These are phyloP conservation scores for Hysterangium stoloniferum DNA, from an alignment of 768 basidiomycete genomes.

Conservation along the genomic window DNA sequence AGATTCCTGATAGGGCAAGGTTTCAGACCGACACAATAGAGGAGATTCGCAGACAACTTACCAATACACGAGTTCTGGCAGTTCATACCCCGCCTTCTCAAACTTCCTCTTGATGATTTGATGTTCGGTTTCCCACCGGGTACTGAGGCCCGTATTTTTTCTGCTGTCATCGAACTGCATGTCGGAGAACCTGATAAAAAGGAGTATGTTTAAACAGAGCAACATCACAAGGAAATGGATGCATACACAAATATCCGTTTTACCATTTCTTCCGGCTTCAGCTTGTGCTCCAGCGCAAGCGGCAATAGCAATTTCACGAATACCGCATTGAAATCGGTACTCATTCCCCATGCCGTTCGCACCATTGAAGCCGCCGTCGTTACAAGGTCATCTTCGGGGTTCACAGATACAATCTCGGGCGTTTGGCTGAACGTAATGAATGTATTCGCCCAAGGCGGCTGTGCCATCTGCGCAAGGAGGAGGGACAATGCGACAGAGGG, in stretches of 20 bases:
- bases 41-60: conserved; percentile 29
- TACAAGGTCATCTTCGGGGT: conserved; percentile 31
- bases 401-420: conserved; percentile 45
- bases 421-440: conserved; percentile 61
- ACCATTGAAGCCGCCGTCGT: conserved; percentile 33
- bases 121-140: conserved; percentile 55
- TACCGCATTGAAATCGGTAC: conserved; percentile 55
- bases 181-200: conserved; percentile 42
- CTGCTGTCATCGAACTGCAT: conserved; percentile 63
- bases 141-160: background rate
- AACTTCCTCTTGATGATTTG: conserved; percentile 49
- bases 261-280: conserved; percentile 67
- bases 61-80: conserved; percentile 73
- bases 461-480: conserved; percentile 51
- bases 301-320: conserved; percentile 58
- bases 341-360: conserved; percentile 39
- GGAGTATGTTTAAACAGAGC: background rate
- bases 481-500: conserved; percentile 61
- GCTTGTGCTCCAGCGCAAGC: conserved; percentile 44
- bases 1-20: background rate
- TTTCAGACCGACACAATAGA: background rate
- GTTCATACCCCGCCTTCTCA: conserved; percentile 53
- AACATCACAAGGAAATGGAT: background rate
- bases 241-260: conserved; percentile 53
- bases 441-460: conserved; percentile 52